A percentile compares a stretch with the other conserved stretches of the same genome.
These are phyloP conservation scores for Syzygium syzygioides DNA, from an alignment of 441 rosid genomes.

Conservation along the genomic window DNA sequence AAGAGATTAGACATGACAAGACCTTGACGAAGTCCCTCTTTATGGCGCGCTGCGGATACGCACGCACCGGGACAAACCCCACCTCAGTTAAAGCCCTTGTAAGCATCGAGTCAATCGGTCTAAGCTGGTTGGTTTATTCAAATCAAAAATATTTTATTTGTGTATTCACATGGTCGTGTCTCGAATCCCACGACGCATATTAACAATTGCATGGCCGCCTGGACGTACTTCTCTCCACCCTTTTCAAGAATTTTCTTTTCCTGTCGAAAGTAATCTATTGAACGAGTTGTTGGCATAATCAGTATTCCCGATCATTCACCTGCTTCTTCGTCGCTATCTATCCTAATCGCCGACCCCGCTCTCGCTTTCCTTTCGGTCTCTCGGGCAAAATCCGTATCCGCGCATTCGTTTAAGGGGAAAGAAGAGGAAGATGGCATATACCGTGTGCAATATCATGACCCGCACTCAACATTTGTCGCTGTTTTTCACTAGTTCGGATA, in stretches of 20 bases:
- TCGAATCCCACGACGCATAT: background rate
- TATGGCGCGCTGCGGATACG: background rate
- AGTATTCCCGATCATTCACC: background rate
- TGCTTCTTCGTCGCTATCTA: background rate
- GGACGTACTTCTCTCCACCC: background rate
- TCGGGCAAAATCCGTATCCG: background rate
- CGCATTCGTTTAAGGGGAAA: background rate
- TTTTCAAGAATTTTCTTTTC: background rate
- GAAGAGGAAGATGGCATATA: background rate
- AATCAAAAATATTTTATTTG: too few relatives aligned
- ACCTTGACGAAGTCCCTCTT: background rate
- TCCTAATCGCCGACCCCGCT: accelerated
- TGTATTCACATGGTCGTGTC: background rate
- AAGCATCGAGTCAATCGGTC: background rate
- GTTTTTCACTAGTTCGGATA: background rate
- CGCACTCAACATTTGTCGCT: background rate
- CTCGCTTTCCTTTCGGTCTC: background rate
- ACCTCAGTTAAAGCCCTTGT: background rate
- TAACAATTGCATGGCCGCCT: background rate
- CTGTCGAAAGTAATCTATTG: background rate
- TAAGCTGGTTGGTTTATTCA: background rate
- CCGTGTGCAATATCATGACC: background rate
- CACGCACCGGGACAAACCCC: background rate
- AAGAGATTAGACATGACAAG: background rate
- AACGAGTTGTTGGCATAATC: background rate